These are phyloP conservation scores for Erysimum cheiri DNA, from an alignment of 441 rosid species.

Conservation along the genomic window DNA sequence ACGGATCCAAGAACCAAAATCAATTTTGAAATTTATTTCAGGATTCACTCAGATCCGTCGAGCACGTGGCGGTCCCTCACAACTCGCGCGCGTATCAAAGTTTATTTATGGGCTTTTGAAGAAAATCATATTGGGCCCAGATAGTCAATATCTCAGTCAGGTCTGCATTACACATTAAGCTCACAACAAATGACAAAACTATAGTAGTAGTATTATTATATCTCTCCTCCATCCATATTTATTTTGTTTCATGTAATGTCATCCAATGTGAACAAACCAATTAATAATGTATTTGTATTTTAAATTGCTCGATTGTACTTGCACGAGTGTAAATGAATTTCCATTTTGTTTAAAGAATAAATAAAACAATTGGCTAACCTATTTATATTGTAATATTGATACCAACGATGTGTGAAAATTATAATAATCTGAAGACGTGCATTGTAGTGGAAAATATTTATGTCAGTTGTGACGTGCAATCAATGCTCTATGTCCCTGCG, in stretches of 20 bases:
- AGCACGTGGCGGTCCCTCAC: slow-evolving; percentile 28
- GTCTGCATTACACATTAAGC: neutral
- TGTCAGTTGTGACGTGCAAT: slow-evolving; percentile 43
- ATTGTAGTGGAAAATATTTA: slow-evolving; percentile 25
- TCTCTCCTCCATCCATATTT: no score
- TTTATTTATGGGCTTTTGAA: slow-evolving; percentile 27
- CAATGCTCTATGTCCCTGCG: slow-evolving; percentile 30
- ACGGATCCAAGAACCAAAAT: slow-evolving; percentile 33
- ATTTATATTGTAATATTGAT: neutral
- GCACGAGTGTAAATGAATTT: slow-evolving; percentile 31
- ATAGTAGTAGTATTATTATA: neutral
- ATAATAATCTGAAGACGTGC: slow-evolving; percentile 37
- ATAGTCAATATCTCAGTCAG: neutral
- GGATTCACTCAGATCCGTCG: slow-evolving; percentile 33
- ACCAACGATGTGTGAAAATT: slow-evolving; percentile 16
- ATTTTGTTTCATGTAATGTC: neutral
- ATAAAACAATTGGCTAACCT: neutral
- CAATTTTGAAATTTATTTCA: neutral
- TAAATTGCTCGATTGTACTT: slow-evolving; percentile 7
- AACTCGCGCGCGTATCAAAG: neutral
- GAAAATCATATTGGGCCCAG: neutral
- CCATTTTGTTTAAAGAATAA: neutral
- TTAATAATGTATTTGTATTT: slow-evolving; percentile 1
- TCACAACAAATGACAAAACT: no score
- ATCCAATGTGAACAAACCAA: neutral